These are phyloP conservation scores for Talaromyces verruculosus DNA, from an alignment of 2,329 filamentous ascomycete species.

Conservation along the genomic window DNA sequence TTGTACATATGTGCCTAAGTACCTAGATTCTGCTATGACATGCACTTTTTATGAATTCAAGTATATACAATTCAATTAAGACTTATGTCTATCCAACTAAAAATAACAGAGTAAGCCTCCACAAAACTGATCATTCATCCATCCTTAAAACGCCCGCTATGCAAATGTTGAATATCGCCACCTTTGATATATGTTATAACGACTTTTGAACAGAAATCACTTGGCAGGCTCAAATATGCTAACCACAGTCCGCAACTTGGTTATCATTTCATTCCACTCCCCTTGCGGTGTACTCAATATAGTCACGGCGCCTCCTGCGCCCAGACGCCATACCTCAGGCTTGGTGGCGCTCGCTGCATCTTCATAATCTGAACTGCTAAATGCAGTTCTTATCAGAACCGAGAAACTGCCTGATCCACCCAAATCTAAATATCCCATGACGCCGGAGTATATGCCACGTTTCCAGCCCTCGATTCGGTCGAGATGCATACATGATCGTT, in stretches of 20 bases:
- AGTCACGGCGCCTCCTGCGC: constrained; percentile 88
- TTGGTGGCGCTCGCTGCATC: constrained; percentile 17
- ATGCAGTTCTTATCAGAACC: constrained; percentile 83
- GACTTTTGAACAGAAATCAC: neutral
- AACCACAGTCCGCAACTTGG: constrained; percentile 59
- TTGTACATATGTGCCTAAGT: neutral
- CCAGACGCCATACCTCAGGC: constrained; percentile 69
- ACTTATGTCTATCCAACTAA: neutral
- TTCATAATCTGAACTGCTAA: constrained; percentile 44
- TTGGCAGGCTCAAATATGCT: constrained; percentile 37
- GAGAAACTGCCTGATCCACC: constrained; percentile 85
- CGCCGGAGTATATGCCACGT: constrained; percentile 80
- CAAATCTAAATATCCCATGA: constrained; percentile 86
- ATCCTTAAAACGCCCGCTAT: constrained; percentile 12
- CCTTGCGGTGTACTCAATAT: constrained; percentile 74
- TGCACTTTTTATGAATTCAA: neutral
- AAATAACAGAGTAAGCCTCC: neutral
- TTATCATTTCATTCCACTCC: constrained; percentile 89
- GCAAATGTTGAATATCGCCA: constrained; percentile 5
- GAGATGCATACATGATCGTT: constrained; percentile 83
- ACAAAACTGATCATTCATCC: neutral
- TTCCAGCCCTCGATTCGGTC: constrained; percentile 62
- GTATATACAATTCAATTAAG: neutral
- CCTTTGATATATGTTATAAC: neutral
- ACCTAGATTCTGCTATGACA: neutral